A percentile compares a stretch with the other conserved stretches of the same genome.
phyloP scores from a whole-genome alignment of 1,139 yeast genomes.

The Hyphopichia burtonii region DNA sequence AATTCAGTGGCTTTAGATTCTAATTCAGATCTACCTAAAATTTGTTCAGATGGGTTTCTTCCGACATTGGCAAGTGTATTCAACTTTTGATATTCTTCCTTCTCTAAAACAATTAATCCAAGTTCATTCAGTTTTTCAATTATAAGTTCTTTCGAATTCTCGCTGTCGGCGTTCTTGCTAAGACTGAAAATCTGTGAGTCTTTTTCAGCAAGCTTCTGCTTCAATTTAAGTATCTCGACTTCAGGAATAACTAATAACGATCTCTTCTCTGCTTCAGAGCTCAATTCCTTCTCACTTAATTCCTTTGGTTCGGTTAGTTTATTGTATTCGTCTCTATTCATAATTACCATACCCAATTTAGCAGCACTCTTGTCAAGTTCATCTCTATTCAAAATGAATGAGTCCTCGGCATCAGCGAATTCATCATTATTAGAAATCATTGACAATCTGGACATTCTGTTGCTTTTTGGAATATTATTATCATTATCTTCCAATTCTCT shows the following conservation, averaged over 20 bases:
- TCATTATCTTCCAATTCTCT: not conserved
- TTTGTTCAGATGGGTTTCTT: constrained; percentile 11
- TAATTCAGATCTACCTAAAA: constrained; percentile 17
- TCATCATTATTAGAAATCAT: constrained; percentile 7
- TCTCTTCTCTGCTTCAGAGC: constrained; percentile 14
- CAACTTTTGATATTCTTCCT: constrained; percentile 29
- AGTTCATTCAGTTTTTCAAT: constrained; percentile 41
- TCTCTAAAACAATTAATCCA: constrained; percentile 29
- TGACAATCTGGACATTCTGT: not conserved
- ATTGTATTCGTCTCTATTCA: constrained; percentile 22
- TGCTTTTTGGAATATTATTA: not conserved
- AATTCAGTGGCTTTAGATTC: constrained; percentile 19
- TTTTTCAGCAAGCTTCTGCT: constrained; percentile 33
- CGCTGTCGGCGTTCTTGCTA: constrained; percentile 13
- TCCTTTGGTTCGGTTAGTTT: constrained; percentile 12
- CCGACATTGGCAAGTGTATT: constrained; percentile 11
- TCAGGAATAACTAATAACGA: constrained; percentile 21
- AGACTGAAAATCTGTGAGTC: constrained; percentile 31
- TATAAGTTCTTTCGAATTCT: constrained; percentile 22
- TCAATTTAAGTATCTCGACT: constrained; percentile 25
- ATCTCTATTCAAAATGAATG: constrained; percentile 27
- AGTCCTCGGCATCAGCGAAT: constrained; percentile 36
- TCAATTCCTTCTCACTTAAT: constrained; percentile 12
- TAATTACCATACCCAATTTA: constrained; percentile 37
- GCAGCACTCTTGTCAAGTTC: constrained; percentile 30